Percentiles rank a stretch among this genome's conserved stretches.
Evolutionary conservation across 371 early-diverging fungal species (phyloP).

Genomic region (Mortierella sp.): DNA sequence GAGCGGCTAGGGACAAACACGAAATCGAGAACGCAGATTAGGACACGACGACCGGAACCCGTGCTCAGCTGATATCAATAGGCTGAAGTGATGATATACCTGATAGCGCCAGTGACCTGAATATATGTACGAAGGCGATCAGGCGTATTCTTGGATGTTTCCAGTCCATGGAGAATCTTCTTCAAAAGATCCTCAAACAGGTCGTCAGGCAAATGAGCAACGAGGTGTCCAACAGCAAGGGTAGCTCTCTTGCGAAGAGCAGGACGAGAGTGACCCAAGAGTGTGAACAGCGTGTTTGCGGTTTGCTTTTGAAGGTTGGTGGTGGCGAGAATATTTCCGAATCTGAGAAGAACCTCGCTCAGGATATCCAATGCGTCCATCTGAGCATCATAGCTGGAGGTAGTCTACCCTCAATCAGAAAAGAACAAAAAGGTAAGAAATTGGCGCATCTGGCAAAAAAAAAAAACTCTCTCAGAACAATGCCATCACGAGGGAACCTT

Average conservation of each 20-base stretch:
- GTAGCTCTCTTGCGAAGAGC: slow-evolving; percentile 89
- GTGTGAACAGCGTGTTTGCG: slow-evolving; percentile 71
- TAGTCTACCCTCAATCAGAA: slow-evolving; percentile 27
- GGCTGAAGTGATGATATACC: slow-evolving; percentile 54
- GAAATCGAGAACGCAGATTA: too few species aligned
- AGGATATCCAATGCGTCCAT: slow-evolving; percentile 89
- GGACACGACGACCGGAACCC: too few species aligned
- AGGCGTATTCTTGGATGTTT: slow-evolving; percentile 58
- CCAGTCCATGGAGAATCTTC: slow-evolving; percentile 58
- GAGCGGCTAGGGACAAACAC: too few species aligned
- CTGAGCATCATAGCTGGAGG: slow-evolving; percentile 76
- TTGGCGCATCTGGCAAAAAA: too few species aligned
- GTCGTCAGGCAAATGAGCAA: slow-evolving; percentile 75
- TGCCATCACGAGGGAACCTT: slow-evolving; percentile 18
- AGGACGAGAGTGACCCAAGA: slow-evolving; percentile 77
- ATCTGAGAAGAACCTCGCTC: slow-evolving; percentile 81
- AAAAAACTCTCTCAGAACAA: neutral
- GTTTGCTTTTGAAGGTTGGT: slow-evolving; percentile 65
- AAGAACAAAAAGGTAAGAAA: too few species aligned
- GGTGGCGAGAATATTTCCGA: slow-evolving; percentile 70
- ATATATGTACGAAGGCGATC: slow-evolving; percentile 81
- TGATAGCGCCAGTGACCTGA: slow-evolving; percentile 77
- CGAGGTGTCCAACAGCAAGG: slow-evolving; percentile 79
- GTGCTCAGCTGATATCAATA: too few species aligned
- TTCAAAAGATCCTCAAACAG: slow-evolving; percentile 73